phyloP scores from a whole-genome alignment of 345 rosid genomes.

The Gossypium thurberi region DNA sequence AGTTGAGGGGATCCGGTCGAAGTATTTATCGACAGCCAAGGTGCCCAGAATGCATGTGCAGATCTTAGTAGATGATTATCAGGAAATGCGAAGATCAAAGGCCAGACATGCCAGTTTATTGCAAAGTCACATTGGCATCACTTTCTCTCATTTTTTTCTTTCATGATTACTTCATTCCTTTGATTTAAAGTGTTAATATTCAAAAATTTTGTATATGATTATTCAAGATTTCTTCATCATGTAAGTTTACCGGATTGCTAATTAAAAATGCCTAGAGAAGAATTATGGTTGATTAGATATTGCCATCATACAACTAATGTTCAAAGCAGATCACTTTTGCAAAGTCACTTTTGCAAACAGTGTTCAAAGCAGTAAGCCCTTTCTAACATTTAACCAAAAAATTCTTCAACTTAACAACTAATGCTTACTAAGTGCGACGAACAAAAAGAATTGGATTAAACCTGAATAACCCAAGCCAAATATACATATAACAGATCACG shows the following conservation, averaged over 20 bases:
- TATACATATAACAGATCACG: not conserved
- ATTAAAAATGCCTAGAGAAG: not conserved
- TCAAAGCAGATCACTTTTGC: not conserved
- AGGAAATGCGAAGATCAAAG: not conserved
- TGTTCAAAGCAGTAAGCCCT: not conserved
- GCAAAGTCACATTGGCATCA: not conserved
- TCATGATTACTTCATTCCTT: not conserved
- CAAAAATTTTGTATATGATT: not conserved
- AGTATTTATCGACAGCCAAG: conserved; percentile 90
- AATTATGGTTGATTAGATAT: not conserved
- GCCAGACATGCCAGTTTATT: not conserved
- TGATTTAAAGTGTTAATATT: not conserved
- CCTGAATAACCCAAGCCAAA: conserved; percentile 11
- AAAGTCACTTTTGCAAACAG: conserved; percentile 7
- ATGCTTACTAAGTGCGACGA: not conserved
- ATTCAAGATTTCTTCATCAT: not conserved
- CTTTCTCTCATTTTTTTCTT: not conserved
- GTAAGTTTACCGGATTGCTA: not conserved
- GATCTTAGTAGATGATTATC: conserved; percentile 9
- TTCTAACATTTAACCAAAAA: not conserved
- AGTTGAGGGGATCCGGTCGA: conserved; percentile 53
- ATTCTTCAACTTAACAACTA: not conserved
- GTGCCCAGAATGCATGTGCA: conserved; percentile 71
- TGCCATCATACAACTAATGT: not conserved
- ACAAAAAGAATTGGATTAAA: conserved; percentile 4